These are phyloP conservation scores for Oxytropis ochrocephala DNA, from an alignment of 306 rosid genomes.

Conservation along the genomic window DNA sequence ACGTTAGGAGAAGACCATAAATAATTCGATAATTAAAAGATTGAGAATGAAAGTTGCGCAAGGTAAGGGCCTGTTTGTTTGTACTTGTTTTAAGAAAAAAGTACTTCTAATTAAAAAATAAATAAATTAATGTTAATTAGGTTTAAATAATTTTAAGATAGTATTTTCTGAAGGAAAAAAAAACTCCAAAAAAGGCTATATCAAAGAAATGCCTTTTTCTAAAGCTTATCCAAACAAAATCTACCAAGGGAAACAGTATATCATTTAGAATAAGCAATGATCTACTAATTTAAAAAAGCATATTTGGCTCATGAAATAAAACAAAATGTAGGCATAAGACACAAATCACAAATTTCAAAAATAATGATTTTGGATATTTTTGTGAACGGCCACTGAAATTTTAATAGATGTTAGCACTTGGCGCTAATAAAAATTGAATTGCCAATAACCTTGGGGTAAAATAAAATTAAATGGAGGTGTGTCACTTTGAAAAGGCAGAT, in stretches of 20 bases:
- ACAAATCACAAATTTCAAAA: neutral
- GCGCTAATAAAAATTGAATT: neutral
- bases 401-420: slow-evolving; percentile 1
- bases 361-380: neutral
- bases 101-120: neutral
- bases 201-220: neutral
- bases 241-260: neutral
- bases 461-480: neutral
- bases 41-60: neutral
- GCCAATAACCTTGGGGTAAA: neutral
- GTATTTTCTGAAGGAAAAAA: neutral
- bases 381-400: neutral
- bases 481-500: neutral
- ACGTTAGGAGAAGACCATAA: slow-evolving; percentile 31
- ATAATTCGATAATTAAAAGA: slow-evolving; percentile 4
- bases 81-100: neutral
- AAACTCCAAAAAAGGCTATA: neutral
- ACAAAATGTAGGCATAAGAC: neutral
- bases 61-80: neutral
- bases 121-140: neutral
- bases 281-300: neutral
- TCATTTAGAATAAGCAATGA: neutral
- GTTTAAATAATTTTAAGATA: neutral
- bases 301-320: neutral
- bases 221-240: neutral